These are phyloP conservation scores for Pleodorina starrii DNA, from an alignment of 139 green algal species.

Conservation along the genomic window DNA sequence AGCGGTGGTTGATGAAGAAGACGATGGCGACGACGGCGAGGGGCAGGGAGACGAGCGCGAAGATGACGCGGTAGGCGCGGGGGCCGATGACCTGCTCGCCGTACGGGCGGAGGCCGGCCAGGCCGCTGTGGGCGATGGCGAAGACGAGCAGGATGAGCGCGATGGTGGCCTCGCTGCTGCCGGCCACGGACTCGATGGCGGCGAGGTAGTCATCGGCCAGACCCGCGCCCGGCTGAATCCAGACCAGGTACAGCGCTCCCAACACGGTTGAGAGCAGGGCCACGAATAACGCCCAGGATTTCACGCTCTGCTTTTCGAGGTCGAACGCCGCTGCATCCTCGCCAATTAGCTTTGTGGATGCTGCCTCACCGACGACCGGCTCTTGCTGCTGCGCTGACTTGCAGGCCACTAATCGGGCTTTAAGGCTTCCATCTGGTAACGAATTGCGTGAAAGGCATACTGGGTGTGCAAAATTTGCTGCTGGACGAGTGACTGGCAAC, in stretches of 20 bases:
- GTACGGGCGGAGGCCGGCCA: slow-evolving; percentile 87
- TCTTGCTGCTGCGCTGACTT: slow-evolving; percentile 2
- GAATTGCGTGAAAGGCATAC: no score
- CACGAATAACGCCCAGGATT: slow-evolving; percentile 88
- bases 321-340: slow-evolving; percentile 94
- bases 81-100: slow-evolving; percentile 85
- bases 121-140: slow-evolving; percentile 89
- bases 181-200: slow-evolving; percentile 62
- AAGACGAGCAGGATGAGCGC: slow-evolving; percentile 90
- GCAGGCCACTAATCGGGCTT: background rate
- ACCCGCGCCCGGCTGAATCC: slow-evolving; percentile 83
- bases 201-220: slow-evolving; percentile 81
- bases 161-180: slow-evolving; percentile 83
- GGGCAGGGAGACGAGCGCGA: slow-evolving; percentile 89
- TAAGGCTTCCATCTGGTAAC: background rate
- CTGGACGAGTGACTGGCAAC: background rate
- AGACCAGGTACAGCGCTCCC: slow-evolving; percentile 87
- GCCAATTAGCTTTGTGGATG: slow-evolving; percentile 70
- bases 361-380: background rate
- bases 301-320: slow-evolving; percentile 77
- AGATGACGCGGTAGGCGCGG: slow-evolving; percentile 94
- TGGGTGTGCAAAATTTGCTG: background rate
- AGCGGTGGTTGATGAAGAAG: slow-evolving; percentile 98
- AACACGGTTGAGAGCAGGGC: slow-evolving; percentile 84
- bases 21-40: slow-evolving; percentile 91